Evolutionary conservation across 2,329 filamentous ascomycete genomes (phyloP), one percentile per base, ranked within the genome.

Genomic region (Dactylonectria macrodidyma): DNA sequence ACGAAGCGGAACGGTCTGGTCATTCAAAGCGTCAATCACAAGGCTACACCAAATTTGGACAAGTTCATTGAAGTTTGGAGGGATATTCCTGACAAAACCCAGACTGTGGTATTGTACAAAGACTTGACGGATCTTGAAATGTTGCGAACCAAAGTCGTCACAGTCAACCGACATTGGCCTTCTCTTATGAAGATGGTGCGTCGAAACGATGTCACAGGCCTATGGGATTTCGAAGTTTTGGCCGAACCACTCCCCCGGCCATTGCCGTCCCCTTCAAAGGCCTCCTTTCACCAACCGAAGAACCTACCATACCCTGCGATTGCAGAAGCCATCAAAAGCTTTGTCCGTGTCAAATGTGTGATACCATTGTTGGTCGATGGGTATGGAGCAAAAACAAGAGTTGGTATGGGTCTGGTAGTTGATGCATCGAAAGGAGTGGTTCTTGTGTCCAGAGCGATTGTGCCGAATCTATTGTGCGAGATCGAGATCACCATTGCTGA

Each of bases 311-410:
- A 98, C 78, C 91, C 94, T 26, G 93, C 94, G 16, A 95, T 96
- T n/a, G 95, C 95, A 3, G 94, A 97, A 73, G 90, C 98, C 69
- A 93, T 99, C 46, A 91, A 93, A 73, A 98, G 95, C 78, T 98
- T 99, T 79, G 95, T 99, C 33, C 92, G 95, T 44, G 92, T 99
- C 62, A 92, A 93, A 71, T 97, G 95, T 75, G 93, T 92, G 26
- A 95, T 99, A 91, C 96, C 96, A 0, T 85, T 99, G 69, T 98
- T 98, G 85, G 88, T 99, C 9, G 96, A 99, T 79, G 96, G 96
- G 16, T 99, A 97, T 79, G 96, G 96, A 5, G 94, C 95, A 80
- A 94, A 95, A 72, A 89, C 95, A 56, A 96, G 97, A 82, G 96
- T 95, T 84, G 96, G 96, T 1, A 98, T 97, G 86, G 96, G 96